Evolutionary conservation across 192 early-diverging fungal genomes (phyloP).

Genomic region (Coemansia sp.): DNA sequence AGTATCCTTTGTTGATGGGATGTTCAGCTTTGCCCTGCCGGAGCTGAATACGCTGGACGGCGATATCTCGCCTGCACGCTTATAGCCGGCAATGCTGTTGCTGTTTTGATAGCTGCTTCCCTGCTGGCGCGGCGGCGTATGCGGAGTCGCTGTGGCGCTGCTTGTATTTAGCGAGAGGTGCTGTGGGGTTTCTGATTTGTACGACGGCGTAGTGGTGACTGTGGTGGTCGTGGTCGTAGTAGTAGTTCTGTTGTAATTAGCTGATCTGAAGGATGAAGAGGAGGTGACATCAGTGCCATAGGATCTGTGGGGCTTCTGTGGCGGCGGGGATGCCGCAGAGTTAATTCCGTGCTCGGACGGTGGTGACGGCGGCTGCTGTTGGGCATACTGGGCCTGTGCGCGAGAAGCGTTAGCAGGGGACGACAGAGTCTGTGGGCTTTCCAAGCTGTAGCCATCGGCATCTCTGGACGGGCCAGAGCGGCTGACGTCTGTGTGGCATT

Average conservation of each 20-base stretch:
- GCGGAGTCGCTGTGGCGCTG: not conserved
- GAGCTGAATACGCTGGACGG: conserved; percentile 55
- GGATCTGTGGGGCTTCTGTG: not conserved
- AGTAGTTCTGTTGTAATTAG: not conserved
- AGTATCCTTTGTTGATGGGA: conserved; percentile 40
- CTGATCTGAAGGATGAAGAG: not conserved
- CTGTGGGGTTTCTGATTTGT: conserved; percentile 2
- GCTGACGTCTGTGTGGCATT: conserved; percentile 32
- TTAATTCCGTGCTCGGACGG: conserved; percentile 3
- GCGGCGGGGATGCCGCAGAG: not conserved
- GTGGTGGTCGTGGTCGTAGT: not conserved
- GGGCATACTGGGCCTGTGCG: not conserved
- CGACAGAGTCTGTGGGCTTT: conserved; percentile 1
- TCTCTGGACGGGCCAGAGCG: conserved; percentile 15
- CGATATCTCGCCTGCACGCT: conserved; percentile 26
- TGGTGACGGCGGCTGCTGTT: too few relatives aligned
- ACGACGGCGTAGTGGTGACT: not conserved
- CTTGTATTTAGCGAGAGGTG: not conserved
- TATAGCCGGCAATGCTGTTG: conserved; percentile 4
- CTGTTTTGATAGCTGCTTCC: not conserved
- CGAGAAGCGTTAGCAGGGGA: conserved; percentile 1
- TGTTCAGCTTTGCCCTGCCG: conserved; percentile 31
- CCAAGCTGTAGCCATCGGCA: not conserved
- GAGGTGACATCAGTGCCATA: conserved; percentile 1
- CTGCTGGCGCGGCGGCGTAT: conserved; percentile 25